Evolutionary conservation across 768 basidiomycete genomes (phyloP).

Genomic region (Amanita thiersii): DNA sequence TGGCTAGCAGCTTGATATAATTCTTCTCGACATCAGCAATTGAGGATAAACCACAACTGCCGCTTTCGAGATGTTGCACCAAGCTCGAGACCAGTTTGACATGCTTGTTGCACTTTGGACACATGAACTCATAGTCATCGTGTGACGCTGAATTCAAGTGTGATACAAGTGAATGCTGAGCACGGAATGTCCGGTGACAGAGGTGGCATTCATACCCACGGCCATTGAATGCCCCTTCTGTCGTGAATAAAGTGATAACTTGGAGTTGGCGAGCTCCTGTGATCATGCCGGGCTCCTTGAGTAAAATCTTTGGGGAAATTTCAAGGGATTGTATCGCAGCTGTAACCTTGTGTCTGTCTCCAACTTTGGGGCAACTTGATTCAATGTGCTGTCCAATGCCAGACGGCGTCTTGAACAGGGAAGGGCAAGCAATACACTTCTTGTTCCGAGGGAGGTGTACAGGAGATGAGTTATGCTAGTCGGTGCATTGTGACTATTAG

Average conservation of each 20-base stretch:
- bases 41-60: conserved; percentile 28
- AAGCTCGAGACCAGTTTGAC: conserved; percentile 30
- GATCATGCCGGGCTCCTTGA: conserved; percentile 22
- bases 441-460: no score
- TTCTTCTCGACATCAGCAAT: conserved; percentile 19
- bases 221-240: conserved; percentile 30
- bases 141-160: conserved; percentile 30
- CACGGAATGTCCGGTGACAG: conserved; percentile 23
- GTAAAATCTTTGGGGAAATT: conserved; percentile 26
- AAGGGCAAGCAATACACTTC: no score
- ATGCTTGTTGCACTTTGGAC: conserved; percentile 28
- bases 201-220: conserved; percentile 30
- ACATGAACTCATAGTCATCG: conserved; percentile 30
- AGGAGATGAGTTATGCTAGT: no score
- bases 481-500: no score
- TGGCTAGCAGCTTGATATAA: conserved; percentile 18
- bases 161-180: conserved; percentile 21
- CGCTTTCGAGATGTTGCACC: conserved; percentile 36
- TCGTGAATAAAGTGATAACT: conserved; percentile 19
- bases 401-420: conserved; percentile 28
- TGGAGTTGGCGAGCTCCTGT: conserved; percentile 9
- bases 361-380: conserved; percentile 20
- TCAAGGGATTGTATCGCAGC: conserved; percentile 21
- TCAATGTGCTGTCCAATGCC: conserved; percentile 31
- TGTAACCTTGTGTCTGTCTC: conserved; percentile 29